A percentile compares a stretch with the other conserved stretches of the same genome.
Evolutionary conservation across 305 asterid genomes (phyloP).

Genomic region (Fraxinus greggii): DNA sequence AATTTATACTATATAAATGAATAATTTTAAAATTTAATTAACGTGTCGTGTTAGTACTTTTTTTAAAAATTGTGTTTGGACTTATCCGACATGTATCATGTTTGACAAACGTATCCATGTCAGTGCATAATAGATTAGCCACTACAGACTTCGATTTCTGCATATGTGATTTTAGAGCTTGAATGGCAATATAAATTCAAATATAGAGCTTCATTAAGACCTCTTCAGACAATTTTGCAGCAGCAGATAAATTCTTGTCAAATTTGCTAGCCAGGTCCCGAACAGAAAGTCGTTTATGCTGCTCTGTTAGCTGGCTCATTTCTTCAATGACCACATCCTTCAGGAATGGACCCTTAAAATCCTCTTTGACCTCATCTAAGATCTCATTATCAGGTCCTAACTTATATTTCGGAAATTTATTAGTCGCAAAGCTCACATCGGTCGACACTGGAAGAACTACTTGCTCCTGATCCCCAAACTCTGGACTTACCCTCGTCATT

Average conservation of each 20-base stretch:
- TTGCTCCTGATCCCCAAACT: constrained; percentile 58
- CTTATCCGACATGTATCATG: neutral
- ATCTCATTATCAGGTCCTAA: constrained; percentile 83
- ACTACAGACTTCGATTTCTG: neutral
- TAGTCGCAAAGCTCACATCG: constrained; percentile 66
- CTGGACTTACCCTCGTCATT: constrained; percentile 95
- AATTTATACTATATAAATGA: no score
- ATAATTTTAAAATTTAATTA: no score
- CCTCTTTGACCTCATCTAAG: constrained; percentile 70
- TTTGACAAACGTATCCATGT: neutral
- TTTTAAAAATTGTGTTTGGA: no score
- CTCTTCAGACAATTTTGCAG: constrained; percentile 92
- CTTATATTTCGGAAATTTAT: constrained; percentile 82
- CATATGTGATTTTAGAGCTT: neutral
- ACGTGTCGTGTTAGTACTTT: neutral
- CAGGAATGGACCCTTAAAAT: constrained; percentile 68
- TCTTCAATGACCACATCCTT: constrained; percentile 80
- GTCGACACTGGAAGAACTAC: constrained; percentile 61
- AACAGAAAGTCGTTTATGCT: constrained; percentile 89
- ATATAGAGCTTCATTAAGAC: constrained; percentile 30
- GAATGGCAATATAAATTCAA: neutral
- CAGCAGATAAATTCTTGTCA: constrained; percentile 95
- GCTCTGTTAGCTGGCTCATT: constrained; percentile 64
- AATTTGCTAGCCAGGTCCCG: constrained; percentile 94
- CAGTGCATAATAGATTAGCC: neutral